Evolutionary conservation across 805 yeast species (phyloP).

Genomic region (Lachancea dasiensis): DNA sequence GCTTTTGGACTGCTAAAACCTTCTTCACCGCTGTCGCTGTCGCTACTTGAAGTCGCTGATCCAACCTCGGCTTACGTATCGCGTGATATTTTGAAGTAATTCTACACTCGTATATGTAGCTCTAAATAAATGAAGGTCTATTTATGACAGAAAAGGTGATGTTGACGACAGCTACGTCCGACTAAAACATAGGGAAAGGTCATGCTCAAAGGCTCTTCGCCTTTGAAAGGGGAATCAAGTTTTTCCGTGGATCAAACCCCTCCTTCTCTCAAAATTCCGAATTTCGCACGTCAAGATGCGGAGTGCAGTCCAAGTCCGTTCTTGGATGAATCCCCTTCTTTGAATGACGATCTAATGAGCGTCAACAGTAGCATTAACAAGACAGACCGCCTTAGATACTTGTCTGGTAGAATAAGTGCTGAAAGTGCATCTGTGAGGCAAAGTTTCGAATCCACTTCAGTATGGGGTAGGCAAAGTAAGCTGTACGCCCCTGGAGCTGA

Average conservation of each 20-base stretch:
- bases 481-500: conserved; percentile 21
- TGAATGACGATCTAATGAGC: conserved; percentile 34
- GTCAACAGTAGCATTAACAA: conserved; percentile 14
- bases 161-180: no score
- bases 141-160: no score
- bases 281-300: background rate
- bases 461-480: conserved; percentile 19
- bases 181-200: no score
- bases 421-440: conserved; percentile 16
- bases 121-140: no score
- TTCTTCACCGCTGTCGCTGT: no score
- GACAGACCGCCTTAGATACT: conserved; percentile 2
- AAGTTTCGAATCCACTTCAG: conserved; percentile 23
- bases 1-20: no score
- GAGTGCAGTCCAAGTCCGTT: conserved; percentile 8
- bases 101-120: no score
- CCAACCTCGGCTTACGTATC: no score
- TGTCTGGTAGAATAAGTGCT: conserved; percentile 17
- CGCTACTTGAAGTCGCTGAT: no score
- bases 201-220: conserved; percentile 6
- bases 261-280: conserved; percentile 1
- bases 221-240: conserved; percentile 1
- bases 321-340: conserved; percentile 19
- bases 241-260: conserved; percentile 3
- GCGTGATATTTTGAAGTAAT: no score